Percentiles rank a stretch among this genome's conserved stretches.
Conservation (phyloP, 441 rosid species). For the Biscutella laevigata region DNA sequence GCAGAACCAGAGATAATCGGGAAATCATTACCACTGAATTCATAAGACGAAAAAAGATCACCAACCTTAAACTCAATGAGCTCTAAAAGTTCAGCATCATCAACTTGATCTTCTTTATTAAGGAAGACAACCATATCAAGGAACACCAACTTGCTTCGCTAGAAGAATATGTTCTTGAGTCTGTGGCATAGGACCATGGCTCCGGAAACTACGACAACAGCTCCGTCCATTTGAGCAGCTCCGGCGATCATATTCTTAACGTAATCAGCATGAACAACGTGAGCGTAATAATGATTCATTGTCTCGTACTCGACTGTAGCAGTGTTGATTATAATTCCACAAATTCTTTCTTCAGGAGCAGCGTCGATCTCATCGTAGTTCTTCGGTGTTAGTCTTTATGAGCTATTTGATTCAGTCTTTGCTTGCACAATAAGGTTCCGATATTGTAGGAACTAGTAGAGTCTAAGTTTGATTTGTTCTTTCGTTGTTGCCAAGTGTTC, state of each 20-base stretch:
- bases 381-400: too few relatives aligned
- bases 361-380: constrained; percentile 91
- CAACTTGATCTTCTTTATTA: constrained; percentile 83
- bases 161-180: constrained; percentile 69
- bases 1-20: constrained; percentile 72
- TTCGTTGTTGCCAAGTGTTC: too few relatives aligned
- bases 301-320: constrained; percentile 86
- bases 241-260: constrained; percentile 80
- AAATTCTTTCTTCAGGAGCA: constrained; percentile 81
- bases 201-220: constrained; percentile 64
- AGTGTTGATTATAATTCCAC: constrained; percentile 84
- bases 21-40: constrained; percentile 69
- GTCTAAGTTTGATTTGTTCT: too few relatives aligned
- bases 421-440: too few relatives aligned
- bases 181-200: constrained; percentile 84
- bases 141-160: constrained; percentile 83
- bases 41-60: constrained; percentile 63
- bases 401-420: too few relatives aligned
- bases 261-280: constrained; percentile 80
- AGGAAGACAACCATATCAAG: constrained; percentile 75
- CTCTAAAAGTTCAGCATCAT: constrained; percentile 69
- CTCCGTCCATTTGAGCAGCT: constrained; percentile 82
- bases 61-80: constrained; percentile 81
- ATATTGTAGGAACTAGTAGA: too few relatives aligned
- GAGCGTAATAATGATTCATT: constrained; percentile 72